phyloP scores from a whole-genome alignment of 495 filamentous ascomycete genomes.

The Beverwykella pulmonaria region DNA sequence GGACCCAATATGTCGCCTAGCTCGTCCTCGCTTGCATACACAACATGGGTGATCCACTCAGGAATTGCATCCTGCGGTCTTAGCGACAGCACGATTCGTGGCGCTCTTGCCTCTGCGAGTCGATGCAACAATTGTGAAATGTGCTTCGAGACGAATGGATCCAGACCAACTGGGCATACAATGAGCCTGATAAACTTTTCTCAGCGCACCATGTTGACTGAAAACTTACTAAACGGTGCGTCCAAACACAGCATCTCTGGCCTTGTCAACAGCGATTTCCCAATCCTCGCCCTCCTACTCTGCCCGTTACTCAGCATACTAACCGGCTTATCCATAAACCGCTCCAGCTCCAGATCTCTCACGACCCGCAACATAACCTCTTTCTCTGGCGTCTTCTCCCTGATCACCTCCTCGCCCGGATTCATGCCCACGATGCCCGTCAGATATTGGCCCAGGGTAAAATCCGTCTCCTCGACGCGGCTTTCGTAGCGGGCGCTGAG shows the following conservation, averaged over 20 bases:
- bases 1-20: conserved; percentile 59
- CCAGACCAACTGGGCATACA: conserved; percentile 67
- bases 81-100: conserved; percentile 74
- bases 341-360: conserved; percentile 63
- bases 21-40: conserved; percentile 65
- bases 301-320: conserved; percentile 92
- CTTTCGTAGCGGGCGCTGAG: conserved; percentile 93
- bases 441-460: conserved; percentile 77
- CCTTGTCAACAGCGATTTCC: conserved; percentile 73
- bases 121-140: conserved; percentile 69
- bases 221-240: conserved; percentile 81
- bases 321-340: conserved; percentile 75
- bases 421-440: conserved; percentile 78
- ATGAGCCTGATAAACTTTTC: no score
- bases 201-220: no score
- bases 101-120: conserved; percentile 64
- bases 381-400: conserved; percentile 45
- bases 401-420: conserved; percentile 58
- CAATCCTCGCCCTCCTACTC: conserved; percentile 81
- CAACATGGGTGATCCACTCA: conserved; percentile 83
- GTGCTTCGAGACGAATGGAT: conserved; percentile 72
- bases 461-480: conserved; percentile 80
- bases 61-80: conserved; percentile 85
- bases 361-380: conserved; percentile 64
- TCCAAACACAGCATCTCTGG: conserved; percentile 86